phyloP scores from a whole-genome alignment of 2,329 filamentous ascomycete genomes.

The Pestalotiopsis sp. region DNA sequence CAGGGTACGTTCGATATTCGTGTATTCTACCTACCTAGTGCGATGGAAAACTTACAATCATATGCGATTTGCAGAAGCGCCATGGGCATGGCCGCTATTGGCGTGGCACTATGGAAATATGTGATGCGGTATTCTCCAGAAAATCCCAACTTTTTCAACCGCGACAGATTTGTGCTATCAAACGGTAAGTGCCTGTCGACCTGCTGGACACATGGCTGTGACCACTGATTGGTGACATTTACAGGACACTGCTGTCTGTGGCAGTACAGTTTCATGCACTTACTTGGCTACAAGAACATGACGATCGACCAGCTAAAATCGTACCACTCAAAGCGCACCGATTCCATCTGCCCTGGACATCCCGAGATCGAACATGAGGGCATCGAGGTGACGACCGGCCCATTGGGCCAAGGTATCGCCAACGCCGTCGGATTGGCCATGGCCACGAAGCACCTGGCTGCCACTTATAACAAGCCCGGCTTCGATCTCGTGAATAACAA shows the following conservation, averaged over 20 bases:
- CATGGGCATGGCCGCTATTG: constrained; percentile 37
- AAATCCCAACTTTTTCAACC: constrained; percentile 54
- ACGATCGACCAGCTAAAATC: constrained; percentile 53
- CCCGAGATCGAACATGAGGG: constrained; percentile 58
- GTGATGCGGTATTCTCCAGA: constrained; percentile 57
- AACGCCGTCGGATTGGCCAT: constrained; percentile 58
- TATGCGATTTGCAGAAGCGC: constrained; percentile 16
- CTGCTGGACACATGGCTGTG: neutral
- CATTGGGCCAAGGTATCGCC: constrained; percentile 55
- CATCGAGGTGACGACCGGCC: constrained; percentile 58
- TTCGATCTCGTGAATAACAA: constrained; percentile 48
- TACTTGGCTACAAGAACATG: constrained; percentile 50
- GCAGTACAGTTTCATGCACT: constrained; percentile 49
- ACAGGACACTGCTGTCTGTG: constrained; percentile 48
- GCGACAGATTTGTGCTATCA: constrained; percentile 60
- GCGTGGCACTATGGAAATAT: constrained; percentile 54
- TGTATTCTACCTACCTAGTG: neutral
- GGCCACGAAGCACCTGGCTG: constrained; percentile 51
- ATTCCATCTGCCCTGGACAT: constrained; percentile 50
- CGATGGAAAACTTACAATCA: neutral
- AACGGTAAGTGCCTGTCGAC: constrained; percentile 39
- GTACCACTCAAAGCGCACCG: constrained; percentile 43
- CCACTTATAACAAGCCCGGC: constrained; percentile 49
- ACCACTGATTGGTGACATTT: neutral
- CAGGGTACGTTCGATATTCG: constrained; percentile 47